A percentile compares a stretch with the other conserved stretches of the same genome.
phyloP scores from a whole-genome alignment of 768 basidiomycete species.

The Psilocybe subaeruginosa region DNA sequence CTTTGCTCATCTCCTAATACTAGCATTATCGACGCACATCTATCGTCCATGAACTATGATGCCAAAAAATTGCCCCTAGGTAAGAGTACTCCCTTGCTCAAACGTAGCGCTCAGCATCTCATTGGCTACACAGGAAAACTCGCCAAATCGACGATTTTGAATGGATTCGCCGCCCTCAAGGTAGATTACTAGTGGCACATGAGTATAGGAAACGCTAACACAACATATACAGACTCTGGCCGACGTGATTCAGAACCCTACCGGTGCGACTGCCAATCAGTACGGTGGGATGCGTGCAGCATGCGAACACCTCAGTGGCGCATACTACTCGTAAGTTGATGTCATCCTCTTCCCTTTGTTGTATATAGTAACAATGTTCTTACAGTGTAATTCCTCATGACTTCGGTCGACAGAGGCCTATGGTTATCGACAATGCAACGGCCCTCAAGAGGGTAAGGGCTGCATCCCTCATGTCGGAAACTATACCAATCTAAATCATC shows the following conservation, averaged over 20 bases:
- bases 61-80: constrained; percentile 12
- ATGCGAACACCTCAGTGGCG: constrained; percentile 11
- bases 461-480: background rate
- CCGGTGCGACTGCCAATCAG: constrained; percentile 1
- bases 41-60: constrained; percentile 17
- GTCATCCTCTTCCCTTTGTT: no score
- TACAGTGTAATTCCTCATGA: constrained; percentile 12
- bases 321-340: constrained; percentile 12
- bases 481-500: background rate
- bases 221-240: background rate
- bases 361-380: no score
- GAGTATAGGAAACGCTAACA: no score
- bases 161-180: constrained; percentile 15
- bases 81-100: background rate
- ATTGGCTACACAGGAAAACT: constrained; percentile 10
- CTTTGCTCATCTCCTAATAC: background rate
- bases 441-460: constrained; percentile 8
- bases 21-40: constrained; percentile 14
- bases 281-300: constrained; percentile 4
- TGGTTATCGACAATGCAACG: constrained; percentile 12
- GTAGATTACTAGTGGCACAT: background rate
- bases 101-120: background rate
- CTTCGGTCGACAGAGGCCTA: constrained; percentile 13
- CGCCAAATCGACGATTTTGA: constrained; percentile 13
- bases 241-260: constrained; percentile 10